Conservation (phyloP, 352 stramenopile species). For the Peronospora tabacina region DNA sequence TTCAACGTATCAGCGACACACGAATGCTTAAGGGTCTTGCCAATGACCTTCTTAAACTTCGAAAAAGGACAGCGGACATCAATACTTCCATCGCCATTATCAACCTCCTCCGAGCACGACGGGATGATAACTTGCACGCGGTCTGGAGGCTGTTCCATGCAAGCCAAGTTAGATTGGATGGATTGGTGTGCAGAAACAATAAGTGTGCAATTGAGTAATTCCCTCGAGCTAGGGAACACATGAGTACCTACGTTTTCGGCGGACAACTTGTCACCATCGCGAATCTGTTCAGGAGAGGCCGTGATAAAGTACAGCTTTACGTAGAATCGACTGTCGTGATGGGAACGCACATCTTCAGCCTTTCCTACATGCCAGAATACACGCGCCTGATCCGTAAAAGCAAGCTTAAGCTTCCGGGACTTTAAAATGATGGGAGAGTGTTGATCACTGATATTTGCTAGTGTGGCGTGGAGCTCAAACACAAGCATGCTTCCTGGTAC, state of each 20-base stretch:
- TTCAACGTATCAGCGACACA: constrained; percentile 65
- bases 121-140: constrained; percentile 60
- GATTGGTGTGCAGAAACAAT: neutral
- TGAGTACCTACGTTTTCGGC: constrained; percentile 33
- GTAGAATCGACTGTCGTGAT: constrained; percentile 38
- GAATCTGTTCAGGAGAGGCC: constrained; percentile 65
- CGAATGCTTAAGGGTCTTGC: constrained; percentile 52
- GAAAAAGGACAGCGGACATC: constrained; percentile 54
- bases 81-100: constrained; percentile 30
- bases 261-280: constrained; percentile 45
- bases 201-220: no score
- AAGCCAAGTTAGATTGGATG: constrained; percentile 1
- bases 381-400: neutral
- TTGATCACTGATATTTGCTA: constrained; percentile 1
- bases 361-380: constrained; percentile 12
- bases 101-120: constrained; percentile 56
- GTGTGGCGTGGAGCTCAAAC: constrained; percentile 58
- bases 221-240: no score
- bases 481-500: constrained; percentile 69
- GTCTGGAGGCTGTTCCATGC: constrained; percentile 40
- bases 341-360: neutral
- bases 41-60: constrained; percentile 62
- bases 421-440: constrained; percentile 5
- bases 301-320: constrained; percentile 68
- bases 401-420: constrained; percentile 16